Evolutionary conservation across 1,139 yeast genomes (phyloP).

Genomic region (Groenewaldozyma auringiensis): DNA sequence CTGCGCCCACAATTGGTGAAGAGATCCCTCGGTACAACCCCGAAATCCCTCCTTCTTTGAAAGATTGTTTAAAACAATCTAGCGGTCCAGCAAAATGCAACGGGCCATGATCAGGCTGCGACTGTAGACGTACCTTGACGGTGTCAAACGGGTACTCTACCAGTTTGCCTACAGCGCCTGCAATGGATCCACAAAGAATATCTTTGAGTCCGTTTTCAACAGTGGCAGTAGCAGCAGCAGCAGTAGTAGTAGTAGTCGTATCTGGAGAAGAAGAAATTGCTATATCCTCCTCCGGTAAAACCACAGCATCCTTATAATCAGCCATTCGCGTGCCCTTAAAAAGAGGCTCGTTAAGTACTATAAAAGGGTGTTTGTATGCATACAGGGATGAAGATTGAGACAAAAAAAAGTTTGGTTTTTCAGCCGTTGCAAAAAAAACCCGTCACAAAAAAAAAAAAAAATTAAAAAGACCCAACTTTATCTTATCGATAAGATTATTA

Average conservation of each 20-base stretch:
- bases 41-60: slow-evolving; percentile 44
- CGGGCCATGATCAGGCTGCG: slow-evolving; percentile 46
- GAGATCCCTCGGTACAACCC: slow-evolving; percentile 59
- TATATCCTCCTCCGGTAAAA: neutral
- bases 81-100: slow-evolving; percentile 42
- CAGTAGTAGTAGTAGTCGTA: neutral
- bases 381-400: too few species aligned
- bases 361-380: too few species aligned
- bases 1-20: slow-evolving; percentile 82
- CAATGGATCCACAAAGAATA: slow-evolving; percentile 34
- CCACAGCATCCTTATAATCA: neutral
- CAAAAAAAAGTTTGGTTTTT: too few species aligned
- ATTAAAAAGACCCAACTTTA: too few species aligned
- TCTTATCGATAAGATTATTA: too few species aligned
- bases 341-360: too few species aligned
- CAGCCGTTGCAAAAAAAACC: too few species aligned
- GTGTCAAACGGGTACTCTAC: slow-evolving; percentile 93
- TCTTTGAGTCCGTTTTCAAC: slow-evolving; percentile 15
- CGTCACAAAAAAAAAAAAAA: too few species aligned
- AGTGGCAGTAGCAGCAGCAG: too few species aligned
- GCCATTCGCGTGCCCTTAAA: too few species aligned
- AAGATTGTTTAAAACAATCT: slow-evolving; percentile 55
- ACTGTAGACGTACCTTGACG: slow-evolving; percentile 78
- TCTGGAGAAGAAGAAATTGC: too few species aligned
- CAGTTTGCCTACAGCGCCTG: slow-evolving; percentile 79